These are phyloP conservation scores for Pachyrhizus erosus DNA, from an alignment of 306 rosid genomes.

Conservation along the genomic window DNA sequence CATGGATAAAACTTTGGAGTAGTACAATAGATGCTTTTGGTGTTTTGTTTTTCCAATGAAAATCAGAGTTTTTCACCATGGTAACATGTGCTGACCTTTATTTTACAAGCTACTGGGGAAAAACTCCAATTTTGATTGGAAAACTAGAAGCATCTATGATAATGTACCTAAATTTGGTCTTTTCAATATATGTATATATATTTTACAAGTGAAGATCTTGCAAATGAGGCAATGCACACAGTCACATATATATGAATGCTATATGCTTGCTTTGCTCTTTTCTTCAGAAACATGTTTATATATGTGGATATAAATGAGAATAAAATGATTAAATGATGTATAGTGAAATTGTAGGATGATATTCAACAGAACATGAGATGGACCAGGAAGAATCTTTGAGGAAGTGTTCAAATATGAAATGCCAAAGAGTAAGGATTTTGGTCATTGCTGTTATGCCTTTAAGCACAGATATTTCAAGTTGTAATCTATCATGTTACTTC, in stretches of 20 bases:
- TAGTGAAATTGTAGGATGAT: conserved; percentile 54
- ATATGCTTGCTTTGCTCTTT: conserved; percentile 7
- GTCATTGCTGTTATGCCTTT: conserved; percentile 1
- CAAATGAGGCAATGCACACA: not conserved
- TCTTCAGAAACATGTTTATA: not conserved
- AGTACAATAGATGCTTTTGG: not conserved
- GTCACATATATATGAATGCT: not conserved
- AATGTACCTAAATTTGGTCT: not conserved
- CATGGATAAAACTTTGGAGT: not conserved
- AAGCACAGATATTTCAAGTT: conserved; percentile 4
- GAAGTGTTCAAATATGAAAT: conserved; percentile 72
- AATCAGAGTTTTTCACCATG: not conserved
- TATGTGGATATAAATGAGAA: conserved; percentile 1
- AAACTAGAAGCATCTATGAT: not conserved
- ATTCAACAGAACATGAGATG: conserved; percentile 60
- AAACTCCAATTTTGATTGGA: not conserved
- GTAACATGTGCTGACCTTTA: not conserved
- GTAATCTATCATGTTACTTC: conserved; percentile 13
- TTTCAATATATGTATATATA: not conserved
- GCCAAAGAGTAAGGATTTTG: conserved; percentile 68
- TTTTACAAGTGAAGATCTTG: conserved; percentile 20
- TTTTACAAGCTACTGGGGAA: not conserved
- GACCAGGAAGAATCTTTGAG: conserved; percentile 57
- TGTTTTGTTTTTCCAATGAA: not conserved
- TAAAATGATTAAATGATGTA: conserved; percentile 39